Base-by-base conservation (phyloP, 2,329 filamentous ascomycete genomes). In the Xylariaceae sp. region DNA sequence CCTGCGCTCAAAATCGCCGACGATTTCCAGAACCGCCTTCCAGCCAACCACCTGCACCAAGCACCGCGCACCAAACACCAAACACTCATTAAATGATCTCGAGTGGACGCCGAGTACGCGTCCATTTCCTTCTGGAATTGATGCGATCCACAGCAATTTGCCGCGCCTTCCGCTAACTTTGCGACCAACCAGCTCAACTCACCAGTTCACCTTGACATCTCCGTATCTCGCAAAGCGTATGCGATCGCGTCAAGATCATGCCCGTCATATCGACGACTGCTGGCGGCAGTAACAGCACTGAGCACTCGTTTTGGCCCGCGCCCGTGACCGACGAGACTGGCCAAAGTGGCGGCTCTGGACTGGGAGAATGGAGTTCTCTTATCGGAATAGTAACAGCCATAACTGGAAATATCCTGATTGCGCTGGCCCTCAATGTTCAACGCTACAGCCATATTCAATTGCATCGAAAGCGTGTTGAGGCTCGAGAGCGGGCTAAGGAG, bases 321-420 rank as follows among this genome's bases (percentile, higher is more conserved):
- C 39, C 59, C 11, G 66, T 68, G 48, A 63, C 49, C 52, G 67
- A 65, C 50, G 57, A 59, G 44, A 63, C 62, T 47, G 70, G 68
- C 56, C 71, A 76, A 42, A 72, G 74, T 37, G 78, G 77, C 51
- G 58, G 56, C 48, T 77, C 81, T 56, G 77, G 80, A 7, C 73
- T 87, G 23, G 80, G 83, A 65, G 79, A 87, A 73, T 97, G 93
- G 92, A 96, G 92, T 51, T 95, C 92, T 30, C 79, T 97, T 56
- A 97, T 99, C 71, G 94, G 94, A 67, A 97, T 99, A 70, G 76
- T 93, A 56, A 96, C 92, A 2, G 92, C 94, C 54, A 95, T 99
- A 69, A 82, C 88, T 55, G 94, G 94, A 58, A 99, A 99, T 70
- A 79, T 97, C 39, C 82, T 99, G 56, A 97, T 99, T 66, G 96